These are phyloP conservation scores for Colletotrichum acutatum DNA, from an alignment of 2,329 filamentous ascomycete genomes.

Conservation along the genomic window DNA sequence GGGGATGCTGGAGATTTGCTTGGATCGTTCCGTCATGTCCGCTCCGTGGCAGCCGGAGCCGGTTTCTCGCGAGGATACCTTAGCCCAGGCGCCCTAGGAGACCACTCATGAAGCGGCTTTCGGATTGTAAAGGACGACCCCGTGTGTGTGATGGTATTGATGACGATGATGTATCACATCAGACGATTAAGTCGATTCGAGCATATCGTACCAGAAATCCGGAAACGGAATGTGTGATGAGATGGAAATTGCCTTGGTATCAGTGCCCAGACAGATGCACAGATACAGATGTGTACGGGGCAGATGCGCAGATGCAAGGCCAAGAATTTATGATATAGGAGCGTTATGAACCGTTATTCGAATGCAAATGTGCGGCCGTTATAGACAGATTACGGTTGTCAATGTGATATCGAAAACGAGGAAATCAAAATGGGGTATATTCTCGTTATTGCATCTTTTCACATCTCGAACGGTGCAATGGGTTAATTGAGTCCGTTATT, in stretches of 20 bases:
- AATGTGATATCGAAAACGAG: neutral
- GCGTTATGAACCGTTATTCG: neutral
- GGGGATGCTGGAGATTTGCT: neutral
- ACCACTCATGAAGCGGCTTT: neutral
- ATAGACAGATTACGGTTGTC: neutral
- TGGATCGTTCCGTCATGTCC: neutral
- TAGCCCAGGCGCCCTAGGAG: no score
- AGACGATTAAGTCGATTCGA: constrained; percentile 7
- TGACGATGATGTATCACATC: constrained; percentile 18
- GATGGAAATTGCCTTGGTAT: neutral
- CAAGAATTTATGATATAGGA: neutral
- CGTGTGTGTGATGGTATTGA: neutral
- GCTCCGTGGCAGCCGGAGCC: neutral
- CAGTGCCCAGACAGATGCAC: neutral
- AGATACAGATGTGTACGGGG: neutral
- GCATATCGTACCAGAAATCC: neutral
- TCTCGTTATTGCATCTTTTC: constrained; percentile 25
- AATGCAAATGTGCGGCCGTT: neutral
- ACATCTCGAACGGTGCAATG: neutral
- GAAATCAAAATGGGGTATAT: neutral
- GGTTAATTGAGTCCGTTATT: neutral
- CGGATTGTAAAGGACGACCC: neutral
- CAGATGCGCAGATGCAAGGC: neutral
- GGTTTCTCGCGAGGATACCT: no score
- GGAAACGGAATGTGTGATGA: neutral